A percentile compares a stretch with the other conserved stretches of the same genome.
Evolutionary conservation across 2,329 filamentous ascomycete genomes (phyloP).

Genomic region (Penicillium sp.): DNA sequence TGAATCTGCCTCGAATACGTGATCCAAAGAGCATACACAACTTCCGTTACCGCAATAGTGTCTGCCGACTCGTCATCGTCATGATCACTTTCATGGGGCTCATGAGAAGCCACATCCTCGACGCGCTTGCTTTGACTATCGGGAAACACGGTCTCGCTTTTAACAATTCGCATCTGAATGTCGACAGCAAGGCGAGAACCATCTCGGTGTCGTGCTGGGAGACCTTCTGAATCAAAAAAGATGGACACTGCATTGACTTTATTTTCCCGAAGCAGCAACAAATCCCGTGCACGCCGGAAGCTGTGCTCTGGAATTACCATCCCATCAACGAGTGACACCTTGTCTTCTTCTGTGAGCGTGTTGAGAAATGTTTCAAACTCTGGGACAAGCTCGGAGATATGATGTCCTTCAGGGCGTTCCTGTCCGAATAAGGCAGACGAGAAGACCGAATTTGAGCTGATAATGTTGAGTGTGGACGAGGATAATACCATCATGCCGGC

Average conservation of each 20-base stretch:
- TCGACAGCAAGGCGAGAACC: constrained; percentile 90
- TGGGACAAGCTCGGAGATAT: constrained; percentile 76
- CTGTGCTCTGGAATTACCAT: constrained; percentile 95
- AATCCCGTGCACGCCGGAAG: constrained; percentile 81
- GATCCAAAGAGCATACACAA: constrained; percentile 94
- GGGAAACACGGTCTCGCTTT: constrained; percentile 68
- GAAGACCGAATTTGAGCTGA: constrained; percentile 93
- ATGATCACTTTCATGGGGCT: constrained; percentile 17
- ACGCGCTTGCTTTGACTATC: constrained; percentile 59
- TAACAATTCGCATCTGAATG: constrained; percentile 92
- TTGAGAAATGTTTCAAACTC: constrained; percentile 79
- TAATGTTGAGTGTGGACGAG: constrained; percentile 72
- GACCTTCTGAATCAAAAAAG: constrained; percentile 78
- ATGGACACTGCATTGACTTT: constrained; percentile 72
- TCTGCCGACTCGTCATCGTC: constrained; percentile 25
- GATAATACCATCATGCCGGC: constrained; percentile 92
- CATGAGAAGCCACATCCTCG: constrained; percentile 46
- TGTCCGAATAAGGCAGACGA: constrained; percentile 89
- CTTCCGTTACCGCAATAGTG: constrained; percentile 59
- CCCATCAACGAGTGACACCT: constrained; percentile 79
- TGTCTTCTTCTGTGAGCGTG: constrained; percentile 81
- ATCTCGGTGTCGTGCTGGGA: constrained; percentile 83
- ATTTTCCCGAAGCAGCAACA: constrained; percentile 78
- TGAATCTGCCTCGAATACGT: constrained; percentile 94
- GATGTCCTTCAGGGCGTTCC: constrained; percentile 73